Conservation (phyloP, 805 yeast species). For the Suhomyces vadensis region DNA sequence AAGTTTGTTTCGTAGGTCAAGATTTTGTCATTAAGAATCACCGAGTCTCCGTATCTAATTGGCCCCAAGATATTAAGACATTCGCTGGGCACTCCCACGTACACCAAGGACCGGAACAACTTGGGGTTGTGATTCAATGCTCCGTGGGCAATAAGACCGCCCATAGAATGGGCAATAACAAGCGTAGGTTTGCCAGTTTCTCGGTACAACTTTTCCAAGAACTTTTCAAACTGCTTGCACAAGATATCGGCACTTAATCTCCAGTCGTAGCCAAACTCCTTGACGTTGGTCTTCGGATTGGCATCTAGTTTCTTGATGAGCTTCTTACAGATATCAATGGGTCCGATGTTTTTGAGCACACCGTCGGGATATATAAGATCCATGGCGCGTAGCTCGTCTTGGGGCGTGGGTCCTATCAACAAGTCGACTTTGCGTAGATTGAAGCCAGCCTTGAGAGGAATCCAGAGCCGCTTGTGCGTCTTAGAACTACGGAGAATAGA, state of each 20-base stretch:
- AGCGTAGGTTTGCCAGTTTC: conserved; percentile 58
- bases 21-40: conserved; percentile 69
- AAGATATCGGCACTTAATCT: conserved; percentile 65
- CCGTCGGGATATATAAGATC: conserved; percentile 68
- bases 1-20: conserved; percentile 81
- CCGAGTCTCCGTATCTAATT: conserved; percentile 75
- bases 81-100: conserved; percentile 81
- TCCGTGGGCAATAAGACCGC: conserved; percentile 83
- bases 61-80: conserved; percentile 90
- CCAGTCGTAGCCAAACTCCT: conserved; percentile 94
- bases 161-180: conserved; percentile 92
- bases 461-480: conserved; percentile 75
- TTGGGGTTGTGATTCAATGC: conserved; percentile 69
- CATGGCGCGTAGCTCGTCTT: conserved; percentile 63
- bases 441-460: conserved; percentile 84
- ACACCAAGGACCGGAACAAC: conserved; percentile 71
- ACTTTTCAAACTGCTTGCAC: conserved; percentile 52
- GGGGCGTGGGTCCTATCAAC: conserved; percentile 67
- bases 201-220: conserved; percentile 46
- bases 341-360: conserved; percentile 79
- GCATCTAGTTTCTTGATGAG: conserved; percentile 53
- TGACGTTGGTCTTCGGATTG: conserved; percentile 61
- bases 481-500: conserved; percentile 65
- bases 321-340: conserved; percentile 72
- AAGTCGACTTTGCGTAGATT: conserved; percentile 70